phyloP scores from a whole-genome alignment of 108 stramenopile genomes.

The Discostella pseudostelligera region DNA sequence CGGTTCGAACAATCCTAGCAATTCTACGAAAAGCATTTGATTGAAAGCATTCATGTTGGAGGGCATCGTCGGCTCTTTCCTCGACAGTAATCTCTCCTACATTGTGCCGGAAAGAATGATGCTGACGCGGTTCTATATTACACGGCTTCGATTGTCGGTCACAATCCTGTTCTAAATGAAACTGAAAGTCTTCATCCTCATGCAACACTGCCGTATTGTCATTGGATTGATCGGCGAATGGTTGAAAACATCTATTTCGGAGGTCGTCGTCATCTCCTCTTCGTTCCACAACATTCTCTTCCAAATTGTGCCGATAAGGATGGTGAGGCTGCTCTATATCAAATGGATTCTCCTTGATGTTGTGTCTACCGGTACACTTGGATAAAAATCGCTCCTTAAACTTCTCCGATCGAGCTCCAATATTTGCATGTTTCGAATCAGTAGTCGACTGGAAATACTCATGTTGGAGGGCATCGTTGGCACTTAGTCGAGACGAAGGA shows the following conservation, averaged over 20 bases:
- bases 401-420: background rate
- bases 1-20: background rate
- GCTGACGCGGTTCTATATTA: no score
- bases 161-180: no score
- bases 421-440: background rate
- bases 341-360: no score
- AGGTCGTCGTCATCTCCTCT: background rate
- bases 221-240: background rate
- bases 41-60: slow-evolving; percentile 72
- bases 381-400: background rate
- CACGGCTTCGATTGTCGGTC: no score
- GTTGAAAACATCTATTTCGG: background rate
- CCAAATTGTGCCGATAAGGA: no score
- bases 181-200: no score
- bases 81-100: no score
- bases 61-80: slow-evolving; percentile 51
- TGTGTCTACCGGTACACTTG: background rate
- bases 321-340: background rate
- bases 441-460: slow-evolving; percentile 55
- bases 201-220: no score
- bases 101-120: no score
- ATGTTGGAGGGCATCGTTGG: slow-evolving; percentile 61
- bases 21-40: slow-evolving; percentile 2
- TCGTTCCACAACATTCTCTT: background rate
- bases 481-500: slow-evolving; percentile 72